Conservation (phyloP, 768 basidiomycete genomes). For the Termitomyces sp. region DNA sequence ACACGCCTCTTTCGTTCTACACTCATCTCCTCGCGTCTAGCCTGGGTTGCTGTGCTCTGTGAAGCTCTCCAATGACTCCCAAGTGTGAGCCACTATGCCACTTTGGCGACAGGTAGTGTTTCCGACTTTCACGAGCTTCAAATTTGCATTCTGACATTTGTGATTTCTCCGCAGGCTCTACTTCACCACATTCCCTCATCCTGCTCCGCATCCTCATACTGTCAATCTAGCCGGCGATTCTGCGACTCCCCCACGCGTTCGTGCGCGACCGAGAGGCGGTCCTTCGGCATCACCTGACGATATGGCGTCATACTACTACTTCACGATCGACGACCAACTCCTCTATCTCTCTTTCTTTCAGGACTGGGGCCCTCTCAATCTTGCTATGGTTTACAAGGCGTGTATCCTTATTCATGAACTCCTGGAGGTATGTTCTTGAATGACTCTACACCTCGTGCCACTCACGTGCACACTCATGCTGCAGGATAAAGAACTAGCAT, state of each 20-base stretch:
- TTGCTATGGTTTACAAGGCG: conserved; percentile 91
- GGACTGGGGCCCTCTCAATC: conserved; percentile 91
- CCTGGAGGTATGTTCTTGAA: conserved; percentile 56
- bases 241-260: conserved; percentile 56
- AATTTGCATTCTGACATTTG: conserved; percentile 11
- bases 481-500: conserved; percentile 71
- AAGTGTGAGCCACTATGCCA: conserved; percentile 77
- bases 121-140: conserved; percentile 1
- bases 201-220: conserved; percentile 59
- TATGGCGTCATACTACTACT: conserved; percentile 79
- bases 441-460: conserved; percentile 28
- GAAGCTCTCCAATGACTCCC: conserved; percentile 34
- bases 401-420: conserved; percentile 91
- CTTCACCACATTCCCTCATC: conserved; percentile 86
- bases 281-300: conserved; percentile 70
- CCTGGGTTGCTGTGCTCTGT: conserved; percentile 14
- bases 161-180: conserved; percentile 53
- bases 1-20: conserved; percentile 22
- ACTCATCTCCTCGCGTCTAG: conserved; percentile 15
- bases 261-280: conserved; percentile 55
- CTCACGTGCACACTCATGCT: conserved; percentile 33
- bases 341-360: conserved; percentile 92
- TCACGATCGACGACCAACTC: conserved; percentile 90
- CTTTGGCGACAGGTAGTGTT: conserved; percentile 69
- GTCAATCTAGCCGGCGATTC: conserved; percentile 61